Evolutionary conservation across 2,329 filamentous ascomycete species (phyloP).

Genomic region (Fusarium acutatum): DNA sequence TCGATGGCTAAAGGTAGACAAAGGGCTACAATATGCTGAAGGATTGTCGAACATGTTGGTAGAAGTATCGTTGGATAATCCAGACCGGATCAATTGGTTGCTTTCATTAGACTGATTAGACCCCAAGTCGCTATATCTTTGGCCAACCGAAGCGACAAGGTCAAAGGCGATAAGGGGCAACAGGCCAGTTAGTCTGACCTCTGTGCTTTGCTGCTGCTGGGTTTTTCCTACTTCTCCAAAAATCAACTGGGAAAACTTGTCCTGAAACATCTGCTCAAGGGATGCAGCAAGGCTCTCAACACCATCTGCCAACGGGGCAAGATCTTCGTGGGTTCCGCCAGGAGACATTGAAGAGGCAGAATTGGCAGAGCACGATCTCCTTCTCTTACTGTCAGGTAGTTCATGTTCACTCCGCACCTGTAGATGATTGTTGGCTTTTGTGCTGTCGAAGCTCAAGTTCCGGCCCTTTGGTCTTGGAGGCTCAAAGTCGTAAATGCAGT

Average conservation of each 20-base stretch:
- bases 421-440: constrained; percentile 20
- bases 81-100: constrained; percentile 41
- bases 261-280: constrained; percentile 44
- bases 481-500: constrained; percentile 52
- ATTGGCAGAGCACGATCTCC: constrained; percentile 38
- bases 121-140: constrained; percentile 45
- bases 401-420: constrained; percentile 21
- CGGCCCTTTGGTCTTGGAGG: constrained; percentile 43
- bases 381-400: constrained; percentile 30
- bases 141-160: constrained; percentile 43
- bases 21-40: constrained; percentile 35
- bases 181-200: constrained; percentile 39
- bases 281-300: constrained; percentile 41
- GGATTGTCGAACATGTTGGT: constrained; percentile 45
- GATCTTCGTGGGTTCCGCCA: constrained; percentile 34
- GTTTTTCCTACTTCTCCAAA: neutral
- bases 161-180: constrained; percentile 44
- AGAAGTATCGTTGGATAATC: constrained; percentile 40
- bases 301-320: constrained; percentile 13
- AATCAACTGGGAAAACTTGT: constrained; percentile 37
- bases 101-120: constrained; percentile 41
- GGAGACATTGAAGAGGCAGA: constrained; percentile 39
- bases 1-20: constrained; percentile 44
- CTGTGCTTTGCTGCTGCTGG: neutral
- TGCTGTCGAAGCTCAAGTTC: constrained; percentile 41